Evolutionary conservation across 345 rosid genomes (phyloP).

Genomic region (Pelargonium nanum): DNA sequence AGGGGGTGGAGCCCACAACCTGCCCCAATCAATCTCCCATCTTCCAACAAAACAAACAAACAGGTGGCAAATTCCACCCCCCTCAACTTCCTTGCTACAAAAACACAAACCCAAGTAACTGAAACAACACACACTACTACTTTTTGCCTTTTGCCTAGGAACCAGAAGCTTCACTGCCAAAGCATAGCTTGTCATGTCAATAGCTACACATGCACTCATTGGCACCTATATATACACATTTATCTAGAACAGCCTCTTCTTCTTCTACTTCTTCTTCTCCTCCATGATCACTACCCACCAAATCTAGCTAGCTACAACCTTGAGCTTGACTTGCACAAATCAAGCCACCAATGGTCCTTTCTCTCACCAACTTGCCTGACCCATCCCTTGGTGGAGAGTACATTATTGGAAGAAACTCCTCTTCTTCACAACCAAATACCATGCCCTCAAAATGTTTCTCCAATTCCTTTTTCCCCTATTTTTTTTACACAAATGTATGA

Average conservation of each 20-base stretch:
- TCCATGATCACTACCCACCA: background rate
- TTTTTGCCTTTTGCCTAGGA: background rate
- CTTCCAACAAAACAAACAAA: no score
- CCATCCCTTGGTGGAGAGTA: conserved; percentile 47
- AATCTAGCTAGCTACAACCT: no score
- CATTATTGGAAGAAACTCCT: conserved; percentile 35
- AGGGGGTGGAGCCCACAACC: conserved; percentile 36
- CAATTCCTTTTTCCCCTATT: conserved; percentile 43
- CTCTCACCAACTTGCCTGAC: conserved; percentile 13
- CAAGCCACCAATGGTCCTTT: conserved; percentile 19
- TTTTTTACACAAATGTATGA: background rate
- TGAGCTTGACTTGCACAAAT: no score
- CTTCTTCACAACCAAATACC: conserved; percentile 25
- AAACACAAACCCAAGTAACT: background rate
- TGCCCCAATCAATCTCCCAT: background rate
- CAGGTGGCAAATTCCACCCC: conserved; percentile 38
- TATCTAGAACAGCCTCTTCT: no score
- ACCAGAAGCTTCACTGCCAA: background rate
- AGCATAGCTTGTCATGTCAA: background rate
- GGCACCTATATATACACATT: no score
- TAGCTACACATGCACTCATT: no score
- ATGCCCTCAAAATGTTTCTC: conserved; percentile 31
- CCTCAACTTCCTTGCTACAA: background rate
- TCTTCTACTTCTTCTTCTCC: no score
- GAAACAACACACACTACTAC: background rate